Conservation (phyloP, 371 early-diverging fungal genomes). For the Choanephora cucurbitarum region DNA sequence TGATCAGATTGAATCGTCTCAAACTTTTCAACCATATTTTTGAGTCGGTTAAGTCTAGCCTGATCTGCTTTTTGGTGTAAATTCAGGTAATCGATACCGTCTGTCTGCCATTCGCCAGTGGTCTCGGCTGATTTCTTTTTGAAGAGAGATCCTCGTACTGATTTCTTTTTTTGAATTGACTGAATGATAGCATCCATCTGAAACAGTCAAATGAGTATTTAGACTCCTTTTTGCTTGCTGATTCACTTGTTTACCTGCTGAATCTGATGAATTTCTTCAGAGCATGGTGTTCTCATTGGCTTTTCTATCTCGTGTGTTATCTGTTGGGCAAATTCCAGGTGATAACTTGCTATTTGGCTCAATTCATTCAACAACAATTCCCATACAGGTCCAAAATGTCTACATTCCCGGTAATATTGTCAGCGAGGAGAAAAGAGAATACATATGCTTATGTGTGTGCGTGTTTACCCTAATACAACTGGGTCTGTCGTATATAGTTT, state of each 20-base stretch:
- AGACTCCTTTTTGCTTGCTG: background rate
- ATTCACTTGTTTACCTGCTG: slow-evolving; percentile 11
- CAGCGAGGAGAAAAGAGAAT: slow-evolving; percentile 2
- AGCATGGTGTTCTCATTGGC: slow-evolving; percentile 15
- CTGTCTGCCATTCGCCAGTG: slow-evolving; percentile 5
- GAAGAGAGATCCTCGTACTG: slow-evolving; percentile 10
- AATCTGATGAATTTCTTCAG: slow-evolving; percentile 7
- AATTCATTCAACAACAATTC: slow-evolving; percentile 22
- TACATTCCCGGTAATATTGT: background rate
- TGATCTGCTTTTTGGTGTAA: slow-evolving; percentile 53
- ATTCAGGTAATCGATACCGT: slow-evolving; percentile 17
- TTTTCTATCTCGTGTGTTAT: slow-evolving; percentile 19
- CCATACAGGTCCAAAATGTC: slow-evolving; percentile 26
- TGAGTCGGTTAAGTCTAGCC: slow-evolving; percentile 41
- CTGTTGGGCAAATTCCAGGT: slow-evolving; percentile 18
- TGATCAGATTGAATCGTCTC: slow-evolving; percentile 54
- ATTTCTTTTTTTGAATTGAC: slow-evolving; percentile 9
- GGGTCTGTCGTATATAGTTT: slow-evolving; percentile 17
- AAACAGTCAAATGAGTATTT: background rate
- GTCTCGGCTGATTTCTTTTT: slow-evolving; percentile 22
- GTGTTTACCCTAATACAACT: slow-evolving; percentile 16
- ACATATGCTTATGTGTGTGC: no score
- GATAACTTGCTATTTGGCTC: slow-evolving; percentile 13
- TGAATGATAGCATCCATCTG: slow-evolving; percentile 16
- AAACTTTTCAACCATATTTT: slow-evolving; percentile 41